Percentiles rank a stretch among this genome's conserved stretches.
These are phyloP conservation scores for Athelia sp. DNA, from an alignment of 1,284 basidiomycete genomes.

Conservation along the genomic window DNA sequence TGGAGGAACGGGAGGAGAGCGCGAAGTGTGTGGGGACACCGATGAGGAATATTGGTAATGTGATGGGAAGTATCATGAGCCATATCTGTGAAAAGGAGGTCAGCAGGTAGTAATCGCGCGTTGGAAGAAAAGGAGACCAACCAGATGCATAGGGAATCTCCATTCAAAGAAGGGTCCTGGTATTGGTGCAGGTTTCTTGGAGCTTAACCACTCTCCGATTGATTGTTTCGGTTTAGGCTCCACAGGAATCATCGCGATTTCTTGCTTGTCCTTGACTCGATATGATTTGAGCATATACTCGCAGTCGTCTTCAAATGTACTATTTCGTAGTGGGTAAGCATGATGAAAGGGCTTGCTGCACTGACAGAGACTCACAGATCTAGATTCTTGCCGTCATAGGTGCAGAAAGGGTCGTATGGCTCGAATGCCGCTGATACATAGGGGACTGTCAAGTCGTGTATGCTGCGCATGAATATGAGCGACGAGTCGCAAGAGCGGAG, in stretches of 20 bases:
- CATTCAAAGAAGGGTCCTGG: constrained; percentile 64
- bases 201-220: constrained; percentile 19
- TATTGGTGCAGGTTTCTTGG: constrained; percentile 27
- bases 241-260: constrained; percentile 13
- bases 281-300: constrained; percentile 50
- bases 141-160: too few species aligned
- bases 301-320: constrained; percentile 54
- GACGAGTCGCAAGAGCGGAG: constrained; percentile 1
- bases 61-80: constrained; percentile 51
- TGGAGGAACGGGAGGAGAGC: constrained; percentile 49
- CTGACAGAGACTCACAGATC: constrained; percentile 63
- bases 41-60: constrained; percentile 57
- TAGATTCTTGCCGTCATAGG: constrained; percentile 45
- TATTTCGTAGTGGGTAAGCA: too few species aligned
- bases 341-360: too few species aligned
- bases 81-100: constrained; percentile 40
- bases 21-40: constrained; percentile 47
- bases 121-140: too few species aligned
- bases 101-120: too few species aligned
- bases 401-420: constrained; percentile 62
- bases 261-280: constrained; percentile 12
- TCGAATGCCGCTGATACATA: constrained; percentile 78
- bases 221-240: constrained; percentile 31
- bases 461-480: constrained; percentile 22
- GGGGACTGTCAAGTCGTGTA: constrained; percentile 80